Percentiles rank a stretch among this genome's conserved stretches.
These are phyloP conservation scores for Tetrahymena borealis DNA, from an alignment of 73 alveolate genomes.

Conservation along the genomic window DNA sequence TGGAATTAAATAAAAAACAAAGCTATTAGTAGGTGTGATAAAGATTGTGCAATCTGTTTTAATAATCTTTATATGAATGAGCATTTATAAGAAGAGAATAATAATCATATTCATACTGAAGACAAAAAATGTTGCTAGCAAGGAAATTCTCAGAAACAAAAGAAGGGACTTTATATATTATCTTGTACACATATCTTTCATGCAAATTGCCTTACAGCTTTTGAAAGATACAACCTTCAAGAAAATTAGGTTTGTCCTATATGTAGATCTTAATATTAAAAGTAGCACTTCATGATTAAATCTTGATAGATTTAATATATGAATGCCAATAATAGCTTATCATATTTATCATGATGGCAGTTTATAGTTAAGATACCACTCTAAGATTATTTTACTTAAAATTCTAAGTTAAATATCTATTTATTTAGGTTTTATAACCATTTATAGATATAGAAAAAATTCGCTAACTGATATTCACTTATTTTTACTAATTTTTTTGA, in stretches of 20 bases:
- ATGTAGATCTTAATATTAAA: neutral
- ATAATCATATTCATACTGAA: neutral
- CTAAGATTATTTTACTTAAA: too few relatives aligned
- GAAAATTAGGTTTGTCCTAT: neutral
- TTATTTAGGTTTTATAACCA: too few relatives aligned
- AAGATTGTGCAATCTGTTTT: neutral
- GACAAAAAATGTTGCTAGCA: neutral
- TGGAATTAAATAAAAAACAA: neutral
- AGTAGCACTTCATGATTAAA: neutral
- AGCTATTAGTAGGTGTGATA: neutral
- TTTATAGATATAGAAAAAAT: too few relatives aligned
- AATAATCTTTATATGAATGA: neutral
- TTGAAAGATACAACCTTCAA: neutral
- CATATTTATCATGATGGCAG: too few relatives aligned
- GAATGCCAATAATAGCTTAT: too few relatives aligned
- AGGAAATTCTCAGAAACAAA: neutral
- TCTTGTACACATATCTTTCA: neutral
- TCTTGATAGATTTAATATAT: too few relatives aligned
- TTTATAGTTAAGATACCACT: too few relatives aligned
- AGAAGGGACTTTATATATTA: neutral
- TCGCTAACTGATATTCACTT: too few relatives aligned
- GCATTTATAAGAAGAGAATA: neutral
- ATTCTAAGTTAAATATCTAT: too few relatives aligned
- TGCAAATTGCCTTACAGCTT: neutral
- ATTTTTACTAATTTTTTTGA: too few relatives aligned